phyloP scores from a whole-genome alignment of 495 filamentous ascomycete genomes.

The Chaetomidium leptoderma region DNA sequence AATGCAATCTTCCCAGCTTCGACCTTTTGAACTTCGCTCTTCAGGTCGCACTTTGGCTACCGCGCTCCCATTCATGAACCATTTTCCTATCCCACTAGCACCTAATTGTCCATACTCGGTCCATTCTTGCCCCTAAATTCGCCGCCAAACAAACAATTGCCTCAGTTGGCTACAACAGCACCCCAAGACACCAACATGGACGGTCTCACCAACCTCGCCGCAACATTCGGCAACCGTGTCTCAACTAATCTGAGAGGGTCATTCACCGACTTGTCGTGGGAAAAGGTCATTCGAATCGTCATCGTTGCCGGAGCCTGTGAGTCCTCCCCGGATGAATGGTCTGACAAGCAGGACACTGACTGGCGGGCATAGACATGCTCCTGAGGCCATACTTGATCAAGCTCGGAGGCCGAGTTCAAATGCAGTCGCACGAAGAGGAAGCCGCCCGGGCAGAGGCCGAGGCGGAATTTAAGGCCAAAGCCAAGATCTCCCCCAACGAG shows the following conservation, averaged over 20 bases:
- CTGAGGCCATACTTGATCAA: conserved; percentile 63
- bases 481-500: conserved; percentile 47
- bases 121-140: background rate
- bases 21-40: background rate
- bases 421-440: conserved; percentile 44
- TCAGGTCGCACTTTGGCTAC: background rate
- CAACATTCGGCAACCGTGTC: conserved; percentile 41
- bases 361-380: conserved; percentile 49
- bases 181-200: conserved; percentile 24
- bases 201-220: conserved; percentile 33
- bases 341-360: background rate
- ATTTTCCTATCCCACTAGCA: too few species aligned
- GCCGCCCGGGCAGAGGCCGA: conserved; percentile 31
- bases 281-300: conserved; percentile 59
- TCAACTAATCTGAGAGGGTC: conserved; percentile 52
- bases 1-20: conserved; percentile 1
- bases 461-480: conserved; percentile 26
- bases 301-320: conserved; percentile 49
- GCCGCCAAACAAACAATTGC: background rate
- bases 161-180: background rate
- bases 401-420: conserved; percentile 41
- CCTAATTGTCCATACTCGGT: background rate
- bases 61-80: too few species aligned
- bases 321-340: background rate
- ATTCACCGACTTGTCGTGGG: conserved; percentile 49